Evolutionary conservation across 345 rosid species (phyloP), one percentile per base, ranked within the genome.

Genomic region (Firmiana major): DNA sequence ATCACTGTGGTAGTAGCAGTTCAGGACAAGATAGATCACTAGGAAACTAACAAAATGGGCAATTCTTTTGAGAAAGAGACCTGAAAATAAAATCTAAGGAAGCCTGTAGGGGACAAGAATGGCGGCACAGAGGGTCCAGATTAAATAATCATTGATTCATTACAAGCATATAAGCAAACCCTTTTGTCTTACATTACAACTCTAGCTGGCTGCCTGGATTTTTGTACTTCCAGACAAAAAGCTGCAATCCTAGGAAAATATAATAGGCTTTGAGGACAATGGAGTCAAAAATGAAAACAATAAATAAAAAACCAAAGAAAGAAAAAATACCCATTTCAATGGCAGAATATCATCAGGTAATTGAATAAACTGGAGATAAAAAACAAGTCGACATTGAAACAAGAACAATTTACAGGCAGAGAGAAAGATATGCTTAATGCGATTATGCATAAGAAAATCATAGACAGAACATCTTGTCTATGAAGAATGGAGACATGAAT

Each of bases 1-100:
- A 73, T 26, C 67, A 60, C 68, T 76, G 65, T 24, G 5, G 34
- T 19, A 45, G 38, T 28, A 63, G 69, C 62, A 79, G 36, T 31
- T 62, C 31, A 60, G 13, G 15, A 71, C 31, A 15, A 45, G 9
- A 62, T 11, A 54, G 53, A 79, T 31, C 16, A 43, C 73, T 49
- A 22, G 49, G n/a, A 46, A 31, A 16, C 42, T 8, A 71, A 15
- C 28, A 43, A 36, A 19, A 24, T 22, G 16, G 42, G 21, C 26
- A 17, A 9, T 64, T 64, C 13, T 38, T 64, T 38, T 19, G 13
- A 4, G 46, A 38, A 66, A 21, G 71, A 9, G 71, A 31, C 34
- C 34, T 31, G 34, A 9, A 9, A 36, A 15, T 13, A 36, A 26
- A 0, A 31, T 31, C 34, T 31, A 31, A 10, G 64, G 64, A 58